Conservation (phyloP, 495 filamentous ascomycete species). For the Aspergillus ellipticus region DNA sequence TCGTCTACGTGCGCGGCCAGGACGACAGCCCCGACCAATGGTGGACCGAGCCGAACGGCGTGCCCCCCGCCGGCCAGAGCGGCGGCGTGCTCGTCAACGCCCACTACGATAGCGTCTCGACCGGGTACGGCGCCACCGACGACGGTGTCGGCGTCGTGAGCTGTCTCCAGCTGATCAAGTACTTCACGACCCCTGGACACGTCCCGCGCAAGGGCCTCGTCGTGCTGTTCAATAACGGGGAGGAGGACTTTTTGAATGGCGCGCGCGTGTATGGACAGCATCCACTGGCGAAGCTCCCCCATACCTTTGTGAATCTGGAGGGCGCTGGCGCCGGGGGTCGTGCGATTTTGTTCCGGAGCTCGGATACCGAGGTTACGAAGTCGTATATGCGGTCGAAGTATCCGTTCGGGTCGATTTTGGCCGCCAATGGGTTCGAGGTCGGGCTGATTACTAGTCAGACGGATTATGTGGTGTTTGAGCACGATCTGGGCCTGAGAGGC, state of each 20-base stretch:
- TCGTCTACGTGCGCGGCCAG: slow-evolving; percentile 83
- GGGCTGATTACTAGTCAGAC: slow-evolving; percentile 79
- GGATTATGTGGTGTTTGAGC: slow-evolving; percentile 83
- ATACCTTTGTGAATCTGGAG: slow-evolving; percentile 91
- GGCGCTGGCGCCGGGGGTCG: slow-evolving; percentile 91
- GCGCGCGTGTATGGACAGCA: slow-evolving; percentile 81
- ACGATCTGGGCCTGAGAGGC: slow-evolving; percentile 76
- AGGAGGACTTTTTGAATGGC: slow-evolving; percentile 91
- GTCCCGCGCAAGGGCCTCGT: slow-evolving; percentile 77
- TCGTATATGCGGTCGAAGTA: slow-evolving; percentile 66
- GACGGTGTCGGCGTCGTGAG: slow-evolving; percentile 88
- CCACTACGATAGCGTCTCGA: slow-evolving; percentile 93
- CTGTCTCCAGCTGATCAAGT: slow-evolving; percentile 78
- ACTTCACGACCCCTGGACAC: slow-evolving; percentile 77
- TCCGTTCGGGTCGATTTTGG: slow-evolving; percentile 81
- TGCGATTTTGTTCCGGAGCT: slow-evolving; percentile 79
- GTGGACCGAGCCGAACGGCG: slow-evolving; percentile 52
- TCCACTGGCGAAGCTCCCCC: slow-evolving; percentile 69
- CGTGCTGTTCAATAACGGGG: slow-evolving; percentile 88
- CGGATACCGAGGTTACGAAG: slow-evolving; percentile 80
- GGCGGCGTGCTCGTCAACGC: slow-evolving; percentile 89
- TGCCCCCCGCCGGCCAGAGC: slow-evolving; percentile 45
- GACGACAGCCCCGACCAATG: slow-evolving; percentile 64
- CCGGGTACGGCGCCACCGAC: slow-evolving; percentile 88
- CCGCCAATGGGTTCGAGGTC: slow-evolving; percentile 75